Evolutionary conservation across 257 asterid genomes (phyloP), one percentile per base, ranked within the genome.

Genomic region (Ilex aquifolium): DNA sequence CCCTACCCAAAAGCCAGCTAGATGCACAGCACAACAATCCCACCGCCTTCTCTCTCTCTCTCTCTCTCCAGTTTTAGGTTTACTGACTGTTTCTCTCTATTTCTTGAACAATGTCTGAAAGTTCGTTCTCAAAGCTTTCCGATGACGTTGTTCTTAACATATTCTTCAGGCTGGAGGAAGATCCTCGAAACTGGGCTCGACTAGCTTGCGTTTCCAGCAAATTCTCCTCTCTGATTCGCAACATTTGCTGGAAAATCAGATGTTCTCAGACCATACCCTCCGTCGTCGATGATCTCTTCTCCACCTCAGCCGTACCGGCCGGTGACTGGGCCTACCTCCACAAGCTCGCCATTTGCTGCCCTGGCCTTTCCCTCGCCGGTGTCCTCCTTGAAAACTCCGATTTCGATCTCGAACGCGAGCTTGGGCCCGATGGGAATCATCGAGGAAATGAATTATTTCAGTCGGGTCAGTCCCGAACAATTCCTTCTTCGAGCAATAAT

Each of bases 271-370:
- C 95, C 60, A 87, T 90, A 58, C 85, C 97, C 27, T 71, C 90
- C 62, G 90, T 85, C 14, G 97, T 82, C 21, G 72, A 85, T 61
- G 96, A 93, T 72, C 91, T 93, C 65, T 65, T 79, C 14, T 61
- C 71, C 32, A 48, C 71, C 1, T 7, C 80, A 56, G 60, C 69
- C 11, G 61, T 59, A 10, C 77, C 79, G 7, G 71, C 86, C 10
- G 87, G 83, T 10, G 85, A 74, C 0, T 93, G 99, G 97, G 72
- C 95, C 3, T 68, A 97, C 2, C 86, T 93, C n/a, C 86, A 76
- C 91, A 93, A 90, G 87, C 84, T 93, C 21, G 69, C 91, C 16
- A 91, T 93, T 10, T 90, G 92, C 73, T 93, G 97, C 65, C 99
- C 97, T 0, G 99, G 97, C 6, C 83, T 85, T 50, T 84, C 70